Conservation (phyloP, 306 rosid species). For the Vicia sativa region DNA sequence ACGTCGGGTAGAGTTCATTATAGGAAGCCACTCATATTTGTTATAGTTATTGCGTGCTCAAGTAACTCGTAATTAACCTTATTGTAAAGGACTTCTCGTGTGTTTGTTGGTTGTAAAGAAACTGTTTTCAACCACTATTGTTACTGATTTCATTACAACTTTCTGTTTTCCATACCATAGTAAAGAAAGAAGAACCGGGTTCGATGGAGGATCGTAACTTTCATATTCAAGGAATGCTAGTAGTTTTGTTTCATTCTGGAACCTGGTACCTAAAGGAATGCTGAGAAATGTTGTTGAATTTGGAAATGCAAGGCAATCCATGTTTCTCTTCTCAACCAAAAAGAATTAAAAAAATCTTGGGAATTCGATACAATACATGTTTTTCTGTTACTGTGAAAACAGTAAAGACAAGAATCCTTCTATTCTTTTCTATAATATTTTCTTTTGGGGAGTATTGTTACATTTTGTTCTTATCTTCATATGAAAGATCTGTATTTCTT, state of each 20-base stretch:
- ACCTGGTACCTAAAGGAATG: slow-evolving; percentile 5
- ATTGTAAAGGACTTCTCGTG: background rate
- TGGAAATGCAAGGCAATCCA: background rate
- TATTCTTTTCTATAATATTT: slow-evolving; percentile 5
- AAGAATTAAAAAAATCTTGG: background rate
- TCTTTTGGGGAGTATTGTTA: slow-evolving; percentile 6
- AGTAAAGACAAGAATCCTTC: slow-evolving; percentile 1
- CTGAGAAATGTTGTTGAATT: slow-evolving; percentile 27
- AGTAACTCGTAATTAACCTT: background rate
- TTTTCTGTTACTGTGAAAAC: slow-evolving; percentile 11
- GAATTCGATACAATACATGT: slow-evolving; percentile 4
- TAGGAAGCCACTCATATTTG: background rate
- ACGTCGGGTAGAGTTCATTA: background rate
- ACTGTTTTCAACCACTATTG: background rate
- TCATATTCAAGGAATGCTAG: slow-evolving; percentile 2
- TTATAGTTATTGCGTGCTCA: background rate
- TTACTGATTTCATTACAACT: background rate
- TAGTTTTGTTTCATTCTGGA: slow-evolving; percentile 4
- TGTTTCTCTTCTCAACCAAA: slow-evolving; percentile 18
- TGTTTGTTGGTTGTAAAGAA: background rate
- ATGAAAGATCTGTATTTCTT: slow-evolving; percentile 32
- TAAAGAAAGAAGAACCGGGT: background rate
- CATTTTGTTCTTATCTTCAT: slow-evolving; percentile 40
- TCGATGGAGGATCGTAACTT: background rate
- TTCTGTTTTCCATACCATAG: background rate